Percentiles rank a stretch among this genome's conserved stretches.
Conservation (phyloP, 192 early-diverging fungal species). For the Phycomyces blakesleeanus region DNA sequence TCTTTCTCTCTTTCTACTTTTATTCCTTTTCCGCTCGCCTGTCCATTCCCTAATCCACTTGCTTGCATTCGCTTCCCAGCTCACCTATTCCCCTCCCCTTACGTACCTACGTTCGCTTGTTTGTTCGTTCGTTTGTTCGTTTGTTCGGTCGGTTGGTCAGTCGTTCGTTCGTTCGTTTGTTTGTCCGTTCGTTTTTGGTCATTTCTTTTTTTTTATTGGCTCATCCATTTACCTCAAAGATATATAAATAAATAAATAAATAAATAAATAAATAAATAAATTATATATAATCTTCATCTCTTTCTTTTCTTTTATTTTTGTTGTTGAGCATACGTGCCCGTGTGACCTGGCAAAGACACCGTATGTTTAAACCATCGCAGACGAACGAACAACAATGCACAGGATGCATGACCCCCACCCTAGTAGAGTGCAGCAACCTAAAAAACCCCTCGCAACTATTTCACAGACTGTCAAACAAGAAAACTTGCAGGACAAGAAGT, state of each 20-base stretch:
- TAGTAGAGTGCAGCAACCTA: not conserved
- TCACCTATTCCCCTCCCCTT: too few species aligned
- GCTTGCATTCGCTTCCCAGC: too few species aligned
- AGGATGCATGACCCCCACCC: slow-evolving; percentile 1
- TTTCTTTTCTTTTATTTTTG: slow-evolving; percentile 7
- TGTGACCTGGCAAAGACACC: not conserved
- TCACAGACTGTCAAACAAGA: not conserved
- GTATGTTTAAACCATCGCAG: not conserved
- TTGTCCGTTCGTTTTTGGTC: too few species aligned
- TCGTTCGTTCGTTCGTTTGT: too few species aligned
- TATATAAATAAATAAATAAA: not conserved
- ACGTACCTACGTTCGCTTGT: too few species aligned
- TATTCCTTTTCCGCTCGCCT: too few species aligned
- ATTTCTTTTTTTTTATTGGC: too few species aligned
- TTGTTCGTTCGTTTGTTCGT: too few species aligned
- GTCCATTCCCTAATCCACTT: too few species aligned
- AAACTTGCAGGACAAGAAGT: not conserved
- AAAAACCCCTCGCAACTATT: not conserved
- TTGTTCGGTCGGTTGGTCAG: too few species aligned
- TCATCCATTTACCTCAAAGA: not conserved
- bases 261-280: not conserved
- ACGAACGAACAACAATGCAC: slow-evolving; percentile 1
- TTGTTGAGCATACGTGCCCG: not conserved
- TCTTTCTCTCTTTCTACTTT: slow-evolving; percentile 7
- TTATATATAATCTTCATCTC: slow-evolving; percentile 6